Base-by-base conservation (phyloP, 2,329 filamentous ascomycete genomes). In the Nemania sp. region DNA sequence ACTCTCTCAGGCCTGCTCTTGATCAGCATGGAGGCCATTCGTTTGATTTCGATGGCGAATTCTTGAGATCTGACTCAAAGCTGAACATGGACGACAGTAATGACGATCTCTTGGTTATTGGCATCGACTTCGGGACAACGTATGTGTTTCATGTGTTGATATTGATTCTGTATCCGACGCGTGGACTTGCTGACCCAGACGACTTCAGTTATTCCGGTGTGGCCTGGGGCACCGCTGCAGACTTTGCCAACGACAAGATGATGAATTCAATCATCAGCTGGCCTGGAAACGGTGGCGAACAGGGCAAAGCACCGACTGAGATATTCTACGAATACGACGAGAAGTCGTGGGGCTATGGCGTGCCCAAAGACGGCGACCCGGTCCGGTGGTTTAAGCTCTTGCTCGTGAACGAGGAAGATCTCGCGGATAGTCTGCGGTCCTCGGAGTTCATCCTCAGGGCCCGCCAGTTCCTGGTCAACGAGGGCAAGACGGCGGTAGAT, bases 361-460 rank as follows among this genome's bases (percentile, higher is more conserved):
- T 72, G 2, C 65, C 63, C 5, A 20, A 58, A 12, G 61, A 60
- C 1, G 60, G 50, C 17, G 64, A 72, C 18, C 67, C 68, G 1
- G 48, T 71, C 39, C 58, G 65, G 40, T 73, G 71, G 70, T 68
- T 71, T 54, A 71, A 73, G 54, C 61, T 72, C 2, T 54, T 73
- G 6, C 63, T 73, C 0, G 29, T 68, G 2, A 34, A 65, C 10
- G 62, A 66, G 10, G 63, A 67, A 15, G 66, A 71, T 42, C 55
- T 69, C 2, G 52, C 59, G 12, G 56, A 61, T 7, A 42, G 59
- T 10, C 51, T 70, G 6, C 49, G 54, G 18, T 32, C 59, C 13
- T 70, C 65, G 2, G 51, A 63, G 7, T 61, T 63, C n/a, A 45
- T 69, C 11, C 18, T 48, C 6, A 39, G 29, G 5, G 59, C 56